Percentiles rank a stretch among this genome's conserved stretches.
Conservation (phyloP, 495 filamentous ascomycete species). For the Aspergillus steynii region DNA sequence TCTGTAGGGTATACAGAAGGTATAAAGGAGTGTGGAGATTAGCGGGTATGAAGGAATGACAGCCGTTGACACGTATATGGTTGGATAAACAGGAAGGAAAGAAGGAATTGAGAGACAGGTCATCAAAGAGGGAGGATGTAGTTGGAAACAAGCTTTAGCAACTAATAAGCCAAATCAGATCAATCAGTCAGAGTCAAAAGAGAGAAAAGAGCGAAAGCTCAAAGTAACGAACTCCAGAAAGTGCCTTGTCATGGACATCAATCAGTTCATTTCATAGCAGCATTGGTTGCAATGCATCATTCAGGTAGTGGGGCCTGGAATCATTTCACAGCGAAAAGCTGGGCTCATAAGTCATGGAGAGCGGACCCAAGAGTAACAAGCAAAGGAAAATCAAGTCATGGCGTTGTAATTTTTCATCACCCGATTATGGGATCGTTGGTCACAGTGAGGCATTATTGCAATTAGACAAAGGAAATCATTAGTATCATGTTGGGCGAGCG, state of each 20-base stretch:
- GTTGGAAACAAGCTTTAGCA: not conserved
- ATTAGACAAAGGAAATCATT: conserved; percentile 10
- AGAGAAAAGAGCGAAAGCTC: not conserved
- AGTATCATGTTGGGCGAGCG: conserved; percentile 5
- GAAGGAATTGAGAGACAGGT: not conserved
- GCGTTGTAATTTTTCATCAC: conserved; percentile 1
- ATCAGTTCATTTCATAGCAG: conserved; percentile 11
- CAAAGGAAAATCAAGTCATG: not conserved
- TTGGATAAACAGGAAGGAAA: not conserved
- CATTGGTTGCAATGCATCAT: not conserved
- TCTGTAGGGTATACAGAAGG: conserved; percentile 3
- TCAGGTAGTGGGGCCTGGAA: not conserved
- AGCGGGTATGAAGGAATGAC: conserved; percentile 7
- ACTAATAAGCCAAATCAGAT: not conserved
- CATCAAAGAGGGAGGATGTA: not conserved
- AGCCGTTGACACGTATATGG: conserved; percentile 1
- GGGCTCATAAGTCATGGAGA: conserved; percentile 12
- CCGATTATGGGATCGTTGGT: not conserved
- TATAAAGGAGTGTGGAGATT: conserved; percentile 7
- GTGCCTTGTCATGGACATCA: conserved; percentile 6
- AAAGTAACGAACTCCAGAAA: not conserved
- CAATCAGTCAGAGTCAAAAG: not conserved
- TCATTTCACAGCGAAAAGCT: not conserved
- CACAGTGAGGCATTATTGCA: conserved; percentile 23
- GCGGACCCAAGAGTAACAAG: not conserved